These are phyloP conservation scores for Beauveria scarabaeidicola DNA, from an alignment of 2,329 filamentous ascomycete species.

Conservation along the genomic window DNA sequence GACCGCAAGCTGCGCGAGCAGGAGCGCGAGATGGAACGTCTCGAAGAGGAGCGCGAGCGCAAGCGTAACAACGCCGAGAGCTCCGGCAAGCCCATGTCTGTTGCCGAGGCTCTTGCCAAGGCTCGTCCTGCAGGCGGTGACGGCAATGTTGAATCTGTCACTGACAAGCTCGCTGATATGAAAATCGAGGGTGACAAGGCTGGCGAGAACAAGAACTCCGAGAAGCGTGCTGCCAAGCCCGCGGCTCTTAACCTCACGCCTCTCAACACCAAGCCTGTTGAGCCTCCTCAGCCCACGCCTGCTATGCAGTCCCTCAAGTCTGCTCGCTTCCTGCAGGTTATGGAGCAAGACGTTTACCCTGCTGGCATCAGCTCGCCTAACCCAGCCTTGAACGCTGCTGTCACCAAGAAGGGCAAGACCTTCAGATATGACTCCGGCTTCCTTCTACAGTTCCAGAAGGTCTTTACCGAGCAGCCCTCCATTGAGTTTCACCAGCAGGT, in stretches of 20 bases:
- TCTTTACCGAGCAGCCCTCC: conserved; percentile 95
- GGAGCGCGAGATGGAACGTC: conserved; percentile 62
- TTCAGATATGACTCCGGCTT: conserved; percentile 96
- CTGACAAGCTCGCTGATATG: conserved; percentile 44
- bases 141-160: conserved; percentile 30
- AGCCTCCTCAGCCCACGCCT: conserved; percentile 86
- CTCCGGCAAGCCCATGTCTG: conserved; percentile 37
- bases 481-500: conserved; percentile 88
- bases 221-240: conserved; percentile 66
- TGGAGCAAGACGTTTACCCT: conserved; percentile 74
- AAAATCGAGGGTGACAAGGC: conserved; percentile 37
- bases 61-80: conserved; percentile 43
- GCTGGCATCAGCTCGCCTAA: conserved; percentile 80
- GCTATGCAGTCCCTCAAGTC: conserved; percentile 90
- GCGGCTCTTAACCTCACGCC: conserved; percentile 77
- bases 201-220: conserved; percentile 42
- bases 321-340: conserved; percentile 75
- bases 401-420: conserved; percentile 67
- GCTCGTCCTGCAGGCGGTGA: conserved; percentile 32
- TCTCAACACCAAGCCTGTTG: conserved; percentile 74
- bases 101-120: conserved; percentile 43
- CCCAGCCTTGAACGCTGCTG: conserved; percentile 75
- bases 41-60: conserved; percentile 62
- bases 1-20: conserved; percentile 62
- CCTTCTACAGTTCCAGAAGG: conserved; percentile 88